phyloP scores from a whole-genome alignment of 345 rosid genomes.

The Sisymbrium altissimum region DNA sequence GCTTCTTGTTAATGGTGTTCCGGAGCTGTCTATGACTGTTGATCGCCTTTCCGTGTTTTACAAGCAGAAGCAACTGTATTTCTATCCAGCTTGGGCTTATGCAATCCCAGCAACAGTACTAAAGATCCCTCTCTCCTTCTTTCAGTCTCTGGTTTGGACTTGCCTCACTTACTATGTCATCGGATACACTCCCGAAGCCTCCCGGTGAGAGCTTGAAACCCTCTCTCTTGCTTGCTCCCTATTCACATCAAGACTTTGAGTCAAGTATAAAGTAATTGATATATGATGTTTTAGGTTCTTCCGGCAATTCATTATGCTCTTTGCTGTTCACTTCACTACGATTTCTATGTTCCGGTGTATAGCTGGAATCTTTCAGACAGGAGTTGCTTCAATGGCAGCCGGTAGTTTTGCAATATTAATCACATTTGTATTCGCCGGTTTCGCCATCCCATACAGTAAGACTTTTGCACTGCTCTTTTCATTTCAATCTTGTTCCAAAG shows the following conservation, averaged over 20 bases:
- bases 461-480: neutral
- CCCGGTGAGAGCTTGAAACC: conserved; percentile 43
- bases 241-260: conserved; percentile 9
- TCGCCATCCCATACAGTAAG: conserved; percentile 57
- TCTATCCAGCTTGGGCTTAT: conserved; percentile 88
- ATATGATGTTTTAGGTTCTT: conserved; percentile 50
- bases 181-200: conserved; percentile 67
- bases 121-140: conserved; percentile 60
- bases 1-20: conserved; percentile 64
- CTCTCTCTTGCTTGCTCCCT: neutral
- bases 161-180: conserved; percentile 65
- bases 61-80: conserved; percentile 80
- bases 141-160: conserved; percentile 60
- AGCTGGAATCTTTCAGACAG: conserved; percentile 58
- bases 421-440: conserved; percentile 57
- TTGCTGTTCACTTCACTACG: conserved; percentile 55
- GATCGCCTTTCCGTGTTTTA: conserved; percentile 78
- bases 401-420: conserved; percentile 46
- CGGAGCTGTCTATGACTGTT: conserved; percentile 75
- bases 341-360: conserved; percentile 66
- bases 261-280: neutral
- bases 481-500: neutral
- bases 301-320: conserved; percentile 55
- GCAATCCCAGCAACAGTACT: conserved; percentile 74
- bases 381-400: conserved; percentile 44